A percentile compares a stretch with the other conserved stretches of the same genome.
Conservation (phyloP, 371 early-diverging fungal species). For the Mortierella sp. region DNA sequence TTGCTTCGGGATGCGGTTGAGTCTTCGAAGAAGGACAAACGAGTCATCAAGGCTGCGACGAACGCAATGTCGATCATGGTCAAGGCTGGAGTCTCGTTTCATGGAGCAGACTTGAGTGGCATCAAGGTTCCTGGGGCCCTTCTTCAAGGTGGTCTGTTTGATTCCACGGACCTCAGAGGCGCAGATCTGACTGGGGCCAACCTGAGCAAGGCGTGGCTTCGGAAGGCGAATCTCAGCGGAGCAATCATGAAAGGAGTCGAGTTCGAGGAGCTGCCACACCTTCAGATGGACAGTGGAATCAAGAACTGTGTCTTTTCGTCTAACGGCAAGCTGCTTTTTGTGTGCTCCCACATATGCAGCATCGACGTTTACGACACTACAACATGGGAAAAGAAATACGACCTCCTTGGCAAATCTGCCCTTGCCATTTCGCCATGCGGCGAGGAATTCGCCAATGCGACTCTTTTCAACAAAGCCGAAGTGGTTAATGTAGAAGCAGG, state of each 20-base stretch:
- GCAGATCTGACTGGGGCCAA: not conserved
- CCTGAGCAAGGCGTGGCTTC: not conserved
- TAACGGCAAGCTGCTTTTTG: not conserved
- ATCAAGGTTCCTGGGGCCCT: not conserved
- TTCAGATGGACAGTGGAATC: not conserved
- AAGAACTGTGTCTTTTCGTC: not conserved
- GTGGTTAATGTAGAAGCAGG: not conserved
- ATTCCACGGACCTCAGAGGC: not conserved
- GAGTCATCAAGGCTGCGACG: not conserved
- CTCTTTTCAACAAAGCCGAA: not conserved
- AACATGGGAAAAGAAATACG: not conserved
- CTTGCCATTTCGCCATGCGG: not conserved
- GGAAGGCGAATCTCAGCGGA: not conserved
- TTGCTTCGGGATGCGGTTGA: not conserved
- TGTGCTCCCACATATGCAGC: not conserved
- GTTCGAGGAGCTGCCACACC: not conserved
- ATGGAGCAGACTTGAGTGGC: not conserved
- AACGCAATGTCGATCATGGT: not conserved
- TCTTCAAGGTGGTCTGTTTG: not conserved
- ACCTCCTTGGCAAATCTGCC: not conserved
- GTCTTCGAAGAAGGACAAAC: not conserved
- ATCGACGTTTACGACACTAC: not conserved
- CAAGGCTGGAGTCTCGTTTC: not conserved
- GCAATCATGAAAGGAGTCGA: not conserved
- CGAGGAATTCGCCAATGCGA: not conserved